phyloP scores from a whole-genome alignment of 805 yeast species.

The Cyberlindnera subsufficiens region DNA sequence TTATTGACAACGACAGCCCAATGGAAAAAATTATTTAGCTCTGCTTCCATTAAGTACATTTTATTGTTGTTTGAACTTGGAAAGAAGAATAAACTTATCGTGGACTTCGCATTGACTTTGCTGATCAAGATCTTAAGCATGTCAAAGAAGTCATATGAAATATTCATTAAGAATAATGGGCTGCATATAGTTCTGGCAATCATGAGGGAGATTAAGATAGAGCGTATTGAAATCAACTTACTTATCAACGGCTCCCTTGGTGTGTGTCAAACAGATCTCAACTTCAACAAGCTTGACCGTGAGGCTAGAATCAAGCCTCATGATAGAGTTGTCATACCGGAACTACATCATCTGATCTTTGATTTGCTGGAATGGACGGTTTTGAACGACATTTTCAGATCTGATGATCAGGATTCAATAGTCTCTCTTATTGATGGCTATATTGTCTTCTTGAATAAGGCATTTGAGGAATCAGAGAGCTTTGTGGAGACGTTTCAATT shows the following conservation, averaged over 20 bases:
- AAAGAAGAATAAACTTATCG: constrained; percentile 25
- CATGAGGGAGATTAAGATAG: constrained; percentile 39
- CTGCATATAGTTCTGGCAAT: constrained; percentile 39
- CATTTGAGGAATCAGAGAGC: constrained; percentile 25
- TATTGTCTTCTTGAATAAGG: constrained; percentile 15
- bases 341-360: constrained; percentile 33
- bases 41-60: constrained; percentile 64
- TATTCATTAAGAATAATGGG: constrained; percentile 50
- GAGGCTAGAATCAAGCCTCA: constrained; percentile 4
- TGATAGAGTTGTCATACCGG: constrained; percentile 33
- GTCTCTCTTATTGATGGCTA: constrained; percentile 24
- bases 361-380: constrained; percentile 32
- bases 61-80: constrained; percentile 42
- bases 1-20: constrained; percentile 37
- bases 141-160: constrained; percentile 40
- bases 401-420: constrained; percentile 30
- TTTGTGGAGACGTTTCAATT: constrained; percentile 27
- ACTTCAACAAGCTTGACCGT: constrained; percentile 13
- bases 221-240: constrained; percentile 24
- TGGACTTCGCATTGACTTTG: constrained; percentile 33
- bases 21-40: constrained; percentile 38
- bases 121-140: constrained; percentile 44
- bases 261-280: constrained; percentile 25
- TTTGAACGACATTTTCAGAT: constrained; percentile 26
- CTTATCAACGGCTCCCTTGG: constrained; percentile 45